A percentile compares a stretch with the other conserved stretches of the same genome.
phyloP scores from a whole-genome alignment of 208 protist genomes.

The Leishmania martiniquensis region DNA sequence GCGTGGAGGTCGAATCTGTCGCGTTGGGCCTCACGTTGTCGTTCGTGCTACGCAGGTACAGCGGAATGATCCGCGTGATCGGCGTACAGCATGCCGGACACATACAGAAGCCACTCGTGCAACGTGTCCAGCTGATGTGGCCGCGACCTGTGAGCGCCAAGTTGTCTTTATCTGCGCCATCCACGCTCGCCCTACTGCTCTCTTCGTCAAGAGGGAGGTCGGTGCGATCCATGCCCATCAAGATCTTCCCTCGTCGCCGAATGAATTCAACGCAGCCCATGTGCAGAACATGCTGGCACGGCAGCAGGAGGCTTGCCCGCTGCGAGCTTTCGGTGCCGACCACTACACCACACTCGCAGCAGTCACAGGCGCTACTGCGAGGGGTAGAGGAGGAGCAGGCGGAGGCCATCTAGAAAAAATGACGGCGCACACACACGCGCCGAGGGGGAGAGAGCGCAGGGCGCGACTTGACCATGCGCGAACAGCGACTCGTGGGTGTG shows the following conservation, averaged over 20 bases:
- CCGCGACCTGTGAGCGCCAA: neutral
- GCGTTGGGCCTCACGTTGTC: constrained; percentile 1
- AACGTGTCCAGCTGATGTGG: neutral
- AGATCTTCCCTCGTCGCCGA: constrained; percentile 34
- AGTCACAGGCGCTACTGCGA: constrained; percentile 37
- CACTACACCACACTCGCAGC: constrained; percentile 75
- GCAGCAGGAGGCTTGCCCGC: constrained; percentile 69
- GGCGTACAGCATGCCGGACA: constrained; percentile 56
- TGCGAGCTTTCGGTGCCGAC: constrained; percentile 66
- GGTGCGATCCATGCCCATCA: constrained; percentile 18
- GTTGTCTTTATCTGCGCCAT: neutral
- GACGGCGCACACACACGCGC: neutral
- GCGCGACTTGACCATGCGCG: neutral
- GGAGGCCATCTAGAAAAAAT: constrained; percentile 3
- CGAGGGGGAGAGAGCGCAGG: neutral
- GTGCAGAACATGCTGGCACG: constrained; percentile 87
- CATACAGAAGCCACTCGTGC: constrained; percentile 19
- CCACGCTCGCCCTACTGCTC: neutral
- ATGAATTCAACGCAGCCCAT: constrained; percentile 79
- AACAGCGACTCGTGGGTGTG: neutral
- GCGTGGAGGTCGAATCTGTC: neutral
- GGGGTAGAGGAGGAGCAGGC: neutral
- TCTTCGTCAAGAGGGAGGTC: constrained; percentile 19
- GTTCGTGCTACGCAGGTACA: constrained; percentile 42
- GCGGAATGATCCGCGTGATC: constrained; percentile 51